Evolutionary conservation across 2,329 filamentous ascomycete species (phyloP).

Genomic region (Erysiphe neolycopersici): DNA sequence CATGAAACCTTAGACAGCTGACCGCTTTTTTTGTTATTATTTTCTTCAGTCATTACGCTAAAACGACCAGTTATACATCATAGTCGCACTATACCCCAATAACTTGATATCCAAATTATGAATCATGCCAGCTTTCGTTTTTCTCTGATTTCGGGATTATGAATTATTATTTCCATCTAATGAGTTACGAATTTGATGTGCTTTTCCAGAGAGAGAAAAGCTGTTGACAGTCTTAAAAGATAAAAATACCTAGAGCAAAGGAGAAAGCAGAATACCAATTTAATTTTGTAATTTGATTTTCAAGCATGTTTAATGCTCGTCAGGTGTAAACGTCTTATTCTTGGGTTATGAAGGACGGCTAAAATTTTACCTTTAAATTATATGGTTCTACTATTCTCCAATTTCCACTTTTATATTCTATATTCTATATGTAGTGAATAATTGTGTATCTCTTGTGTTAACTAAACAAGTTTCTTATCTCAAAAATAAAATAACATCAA

Average conservation of each 20-base stretch:
- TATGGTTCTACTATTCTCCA: neutral
- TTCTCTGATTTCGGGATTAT: conserved; percentile 4
- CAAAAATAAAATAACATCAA: no score
- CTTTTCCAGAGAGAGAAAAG: neutral
- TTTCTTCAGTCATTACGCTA: conserved; percentile 12
- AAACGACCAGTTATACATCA: conserved; percentile 15
- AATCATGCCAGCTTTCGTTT: conserved; percentile 7
- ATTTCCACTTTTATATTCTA: neutral
- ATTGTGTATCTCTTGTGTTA: neutral
- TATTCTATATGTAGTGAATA: neutral
- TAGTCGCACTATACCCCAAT: conserved; percentile 13
- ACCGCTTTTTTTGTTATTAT: conserved; percentile 7
- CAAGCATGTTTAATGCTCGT: no score
- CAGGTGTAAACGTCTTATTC: no score
- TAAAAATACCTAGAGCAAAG: neutral
- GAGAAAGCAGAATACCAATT: neutral
- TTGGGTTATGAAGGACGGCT: no score
- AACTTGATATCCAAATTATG: conserved; percentile 3
- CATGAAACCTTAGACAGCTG: conserved; percentile 35
- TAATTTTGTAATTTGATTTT: neutral
- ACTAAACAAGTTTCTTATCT: no score
- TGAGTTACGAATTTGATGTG: neutral
- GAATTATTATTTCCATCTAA: neutral
- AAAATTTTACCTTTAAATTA: no score
- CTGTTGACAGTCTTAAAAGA: neutral